phyloP scores from a whole-genome alignment of 202 grass and related monocot genomes.

The Saccharum hybrid region DNA sequence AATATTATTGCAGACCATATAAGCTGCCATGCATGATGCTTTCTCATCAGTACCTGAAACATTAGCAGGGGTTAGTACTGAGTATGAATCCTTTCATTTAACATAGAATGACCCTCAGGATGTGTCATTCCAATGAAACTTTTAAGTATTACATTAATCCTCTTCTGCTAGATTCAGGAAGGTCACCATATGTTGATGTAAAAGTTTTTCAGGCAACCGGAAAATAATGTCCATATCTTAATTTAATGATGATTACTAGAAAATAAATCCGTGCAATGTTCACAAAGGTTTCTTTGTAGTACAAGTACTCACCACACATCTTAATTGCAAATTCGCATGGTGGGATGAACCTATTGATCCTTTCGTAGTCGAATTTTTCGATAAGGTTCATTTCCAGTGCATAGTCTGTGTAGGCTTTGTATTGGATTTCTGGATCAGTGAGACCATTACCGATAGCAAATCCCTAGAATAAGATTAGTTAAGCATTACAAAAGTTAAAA shows the following conservation, averaged over 20 bases:
- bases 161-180: background rate
- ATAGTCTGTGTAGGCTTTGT: slow-evolving; percentile 95
- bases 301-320: slow-evolving; percentile 73
- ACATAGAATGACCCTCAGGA: background rate
- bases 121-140: background rate
- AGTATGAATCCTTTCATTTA: background rate
- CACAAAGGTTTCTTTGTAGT: background rate
- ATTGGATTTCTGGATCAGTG: slow-evolving; percentile 88
- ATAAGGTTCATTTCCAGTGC: slow-evolving; percentile 88
- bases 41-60: slow-evolving; percentile 83
- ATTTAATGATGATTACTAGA: background rate
- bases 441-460: slow-evolving; percentile 91
- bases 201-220: background rate
- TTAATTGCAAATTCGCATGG: slow-evolving; percentile 83
- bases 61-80: background rate
- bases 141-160: background rate
- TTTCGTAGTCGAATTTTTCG: slow-evolving; percentile 69
- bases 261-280: slow-evolving; percentile 1
- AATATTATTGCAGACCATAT: slow-evolving; percentile 81
- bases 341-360: slow-evolving; percentile 82
- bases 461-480: slow-evolving; percentile 52
- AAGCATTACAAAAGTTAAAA: slow-evolving; percentile 14
- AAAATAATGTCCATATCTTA: background rate
- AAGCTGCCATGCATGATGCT: slow-evolving; percentile 72
- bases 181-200: background rate